Evolutionary conservation across 306 rosid genomes (phyloP).

Genomic region (Vigna trinervia): DNA sequence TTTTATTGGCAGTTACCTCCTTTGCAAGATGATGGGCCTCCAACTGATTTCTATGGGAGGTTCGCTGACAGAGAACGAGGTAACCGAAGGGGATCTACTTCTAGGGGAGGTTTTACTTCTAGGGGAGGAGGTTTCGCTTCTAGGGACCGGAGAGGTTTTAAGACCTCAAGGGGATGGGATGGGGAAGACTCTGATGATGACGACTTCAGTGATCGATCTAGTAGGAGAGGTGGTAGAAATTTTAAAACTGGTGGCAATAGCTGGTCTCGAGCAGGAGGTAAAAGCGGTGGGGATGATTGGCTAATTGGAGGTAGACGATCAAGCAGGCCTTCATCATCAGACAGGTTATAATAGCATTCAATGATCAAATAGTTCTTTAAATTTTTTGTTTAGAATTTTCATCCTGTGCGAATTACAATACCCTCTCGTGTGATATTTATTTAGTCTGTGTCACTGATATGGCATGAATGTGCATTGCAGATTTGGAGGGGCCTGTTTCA

Average conservation of each 20-base stretch:
- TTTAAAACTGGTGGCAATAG: slow-evolving; percentile 59
- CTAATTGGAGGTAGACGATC: slow-evolving; percentile 79
- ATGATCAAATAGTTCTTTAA: slow-evolving; percentile 29
- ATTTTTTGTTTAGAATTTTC: slow-evolving; percentile 20
- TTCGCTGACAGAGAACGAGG: slow-evolving; percentile 74
- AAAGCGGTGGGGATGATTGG: slow-evolving; percentile 78
- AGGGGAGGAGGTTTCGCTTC: slow-evolving; percentile 16
- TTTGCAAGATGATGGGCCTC: slow-evolving; percentile 95
- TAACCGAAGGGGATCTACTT: slow-evolving; percentile 52
- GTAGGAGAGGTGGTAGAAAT: slow-evolving; percentile 62
- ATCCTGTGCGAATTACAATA: slow-evolving; percentile 18
- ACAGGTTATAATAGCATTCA: slow-evolving; percentile 55
- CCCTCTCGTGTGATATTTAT: not conserved
- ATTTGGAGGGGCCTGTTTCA: slow-evolving; percentile 93
- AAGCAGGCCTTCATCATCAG: slow-evolving; percentile 74
- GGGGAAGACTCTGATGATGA: slow-evolving; percentile 49
- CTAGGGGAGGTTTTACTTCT: slow-evolving; percentile 31
- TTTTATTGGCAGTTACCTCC: slow-evolving; percentile 77
- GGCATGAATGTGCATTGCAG: slow-evolving; percentile 56
- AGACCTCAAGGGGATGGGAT: slow-evolving; percentile 67
- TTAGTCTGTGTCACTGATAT: slow-evolving; percentile 38
- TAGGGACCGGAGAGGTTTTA: slow-evolving; percentile 68
- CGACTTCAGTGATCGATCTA: slow-evolving; percentile 46
- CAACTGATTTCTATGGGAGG: slow-evolving; percentile 81
- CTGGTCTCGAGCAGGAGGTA: slow-evolving; percentile 60